phyloP scores from a whole-genome alignment of 495 filamentous ascomycete species.

The Penicillium turbatum region DNA sequence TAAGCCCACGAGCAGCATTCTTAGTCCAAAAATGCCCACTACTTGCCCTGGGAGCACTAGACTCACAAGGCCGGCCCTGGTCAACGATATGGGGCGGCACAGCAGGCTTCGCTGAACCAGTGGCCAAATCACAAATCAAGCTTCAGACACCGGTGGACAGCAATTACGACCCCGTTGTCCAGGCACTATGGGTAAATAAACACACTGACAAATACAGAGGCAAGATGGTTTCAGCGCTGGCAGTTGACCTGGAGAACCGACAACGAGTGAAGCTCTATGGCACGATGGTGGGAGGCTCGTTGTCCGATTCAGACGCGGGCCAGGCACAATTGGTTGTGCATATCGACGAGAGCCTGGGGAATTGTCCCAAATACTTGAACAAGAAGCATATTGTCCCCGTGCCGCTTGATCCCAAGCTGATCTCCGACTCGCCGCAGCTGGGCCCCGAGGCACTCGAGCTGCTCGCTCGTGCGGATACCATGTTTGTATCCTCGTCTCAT shows the following conservation, averaged over 20 bases:
- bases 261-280: conserved; percentile 66
- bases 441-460: conserved; percentile 50
- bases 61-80: conserved; percentile 62
- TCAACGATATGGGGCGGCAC: conserved; percentile 71
- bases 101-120: conserved; percentile 55
- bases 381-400: conserved; percentile 58
- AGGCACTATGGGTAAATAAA: conserved; percentile 44
- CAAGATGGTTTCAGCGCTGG: conserved; percentile 56
- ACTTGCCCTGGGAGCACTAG: conserved; percentile 66
- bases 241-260: conserved; percentile 62
- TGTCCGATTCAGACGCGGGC: conserved; percentile 25
- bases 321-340: conserved; percentile 62
- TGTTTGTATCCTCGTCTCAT: conserved; percentile 69
- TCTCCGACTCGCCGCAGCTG: conserved; percentile 43
- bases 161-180: conserved; percentile 60
- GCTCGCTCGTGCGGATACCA: conserved; percentile 62
- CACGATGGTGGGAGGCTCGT: conserved; percentile 54
- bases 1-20: conserved; percentile 50
- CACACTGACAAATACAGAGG: conserved; percentile 22
- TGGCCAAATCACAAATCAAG: conserved; percentile 55
- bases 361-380: conserved; percentile 84
- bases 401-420: conserved; percentile 47
- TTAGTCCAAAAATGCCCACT: conserved; percentile 55
- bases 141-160: conserved; percentile 55
- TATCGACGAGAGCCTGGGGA: conserved; percentile 66